Base-by-base conservation (phyloP, 495 filamentous ascomycete species). In the Penicillium nucicola region DNA sequence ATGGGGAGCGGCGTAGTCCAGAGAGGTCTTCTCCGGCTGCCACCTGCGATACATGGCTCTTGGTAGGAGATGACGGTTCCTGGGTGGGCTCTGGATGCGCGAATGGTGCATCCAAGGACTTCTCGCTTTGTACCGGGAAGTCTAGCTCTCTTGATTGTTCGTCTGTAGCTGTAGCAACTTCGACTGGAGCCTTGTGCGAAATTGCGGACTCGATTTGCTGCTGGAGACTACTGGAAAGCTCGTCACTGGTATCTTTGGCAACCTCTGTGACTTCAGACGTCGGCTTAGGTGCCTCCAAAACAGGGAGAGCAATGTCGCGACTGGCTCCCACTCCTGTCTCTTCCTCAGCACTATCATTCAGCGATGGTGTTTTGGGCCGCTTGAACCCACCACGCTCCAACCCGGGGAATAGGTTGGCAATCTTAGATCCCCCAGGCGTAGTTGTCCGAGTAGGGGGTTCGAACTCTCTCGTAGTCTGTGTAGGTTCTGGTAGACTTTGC, bases 291-390 rank as follows among this genome's bases (percentile, higher is more conserved):
- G 78, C 77, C 58, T 79, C 78, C 57, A 62, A 69, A 55, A 80
- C 67, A 58, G 74, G 69, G 56, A 79, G 67, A 55, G 69, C 76
- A 50, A 74, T 76, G 46, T 79, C 77, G 55, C 78, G 71, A 69
- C 69, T 70, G 36, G 57, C 57, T 71, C 60, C 54, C 58, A 48
- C 52, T 72, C 58, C 46, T 54, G 66, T 67, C 72, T 77, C 66
- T 74, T 75, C 66, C 72, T 77, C 60, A 73, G 68, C 68, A 63
- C 65, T 66, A 69, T 72, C 69, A 68, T 72, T 72, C 71, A 57
- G 60, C 56, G 64, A 63, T 62, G 59, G 52, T 31, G 56, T 18
- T 34, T 40, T 45, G n/a, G 68, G 57, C 47, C 64, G 61, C 4
- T 60, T 60, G 45, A 71, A 73, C 4, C 57, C 55, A 14, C 57